phyloP scores from a whole-genome alignment of 2,329 filamentous ascomycete species.

The Dactylonectria estremocensis region DNA sequence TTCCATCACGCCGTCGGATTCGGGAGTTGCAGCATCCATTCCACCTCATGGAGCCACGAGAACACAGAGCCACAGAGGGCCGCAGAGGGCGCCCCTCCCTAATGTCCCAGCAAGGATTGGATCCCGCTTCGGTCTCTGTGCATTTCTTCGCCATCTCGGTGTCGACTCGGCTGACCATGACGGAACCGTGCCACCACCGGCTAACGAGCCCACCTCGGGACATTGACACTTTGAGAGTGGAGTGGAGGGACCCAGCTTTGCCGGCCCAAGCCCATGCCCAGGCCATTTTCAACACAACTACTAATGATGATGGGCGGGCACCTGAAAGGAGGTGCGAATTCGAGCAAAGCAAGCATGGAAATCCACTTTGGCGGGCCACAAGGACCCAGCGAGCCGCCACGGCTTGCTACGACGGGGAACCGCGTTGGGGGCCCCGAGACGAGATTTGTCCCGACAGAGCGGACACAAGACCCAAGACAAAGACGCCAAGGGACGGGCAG shows the following conservation, averaged over 20 bases:
- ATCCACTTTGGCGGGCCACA: constrained; percentile 1
- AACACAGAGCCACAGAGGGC: constrained; percentile 12
- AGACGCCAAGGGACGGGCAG: neutral
- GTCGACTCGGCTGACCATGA: constrained; percentile 45
- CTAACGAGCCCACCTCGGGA: constrained; percentile 32
- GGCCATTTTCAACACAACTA: neutral
- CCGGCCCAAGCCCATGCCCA: neutral
- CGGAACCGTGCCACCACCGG: constrained; percentile 36
- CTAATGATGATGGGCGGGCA: constrained; percentile 11
- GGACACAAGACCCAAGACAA: constrained; percentile 27
- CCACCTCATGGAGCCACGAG: constrained; percentile 16
- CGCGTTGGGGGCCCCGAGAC: constrained; percentile 42
- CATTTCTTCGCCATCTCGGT: constrained; percentile 29
- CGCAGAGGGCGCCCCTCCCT: constrained; percentile 12
- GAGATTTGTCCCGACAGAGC: constrained; percentile 38
- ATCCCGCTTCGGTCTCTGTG: constrained; percentile 33
- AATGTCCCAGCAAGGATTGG: constrained; percentile 24
- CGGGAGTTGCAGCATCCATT: constrained; percentile 26
- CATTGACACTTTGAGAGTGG: constrained; percentile 21
- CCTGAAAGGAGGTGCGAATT: constrained; percentile 13
- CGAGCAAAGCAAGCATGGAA: constrained; percentile 18
- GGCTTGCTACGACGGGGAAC: constrained; percentile 40
- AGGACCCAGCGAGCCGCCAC: constrained; percentile 1
- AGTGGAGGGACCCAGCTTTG: constrained; percentile 6
- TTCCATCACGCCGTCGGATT: constrained; percentile 20